These are phyloP conservation scores for Calocybe gambosa DNA, from an alignment of 1,284 basidiomycete genomes.

Conservation along the genomic window DNA sequence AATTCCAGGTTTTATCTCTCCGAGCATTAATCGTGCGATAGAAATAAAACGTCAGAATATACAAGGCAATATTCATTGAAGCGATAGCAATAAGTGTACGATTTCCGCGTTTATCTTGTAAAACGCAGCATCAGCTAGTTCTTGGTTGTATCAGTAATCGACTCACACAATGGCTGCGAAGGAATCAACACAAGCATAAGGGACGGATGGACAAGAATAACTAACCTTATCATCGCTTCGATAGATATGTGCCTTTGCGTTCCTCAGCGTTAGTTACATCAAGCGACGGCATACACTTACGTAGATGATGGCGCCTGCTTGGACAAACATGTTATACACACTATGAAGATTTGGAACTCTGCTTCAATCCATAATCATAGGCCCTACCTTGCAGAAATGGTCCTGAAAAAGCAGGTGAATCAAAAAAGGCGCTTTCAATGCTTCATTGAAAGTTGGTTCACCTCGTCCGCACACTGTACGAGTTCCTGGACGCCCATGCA, in stretches of 20 bases:
- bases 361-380: not conserved
- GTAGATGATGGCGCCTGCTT: slow-evolving; percentile 45
- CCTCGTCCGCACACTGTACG: slow-evolving; percentile 47
- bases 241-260: slow-evolving; percentile 39
- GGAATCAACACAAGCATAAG: not conserved
- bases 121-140: not conserved
- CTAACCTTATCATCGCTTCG: slow-evolving; percentile 36
- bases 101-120: slow-evolving; percentile 41
- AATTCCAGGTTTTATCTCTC: slow-evolving; percentile 48
- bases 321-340: slow-evolving; percentile 62
- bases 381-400: slow-evolving; percentile 40
- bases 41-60: slow-evolving; percentile 47
- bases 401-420: slow-evolving; percentile 24
- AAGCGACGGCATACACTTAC: slow-evolving; percentile 25
- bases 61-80: slow-evolving; percentile 44
- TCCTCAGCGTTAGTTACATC: no score
- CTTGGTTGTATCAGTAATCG: not conserved
- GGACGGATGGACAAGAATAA: slow-evolving; percentile 1
- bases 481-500: slow-evolving; percentile 59
- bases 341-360: slow-evolving; percentile 20
- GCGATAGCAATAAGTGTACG: slow-evolving; percentile 36
- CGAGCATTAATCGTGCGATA: slow-evolving; percentile 47
- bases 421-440: not conserved
- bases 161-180: slow-evolving; percentile 40
- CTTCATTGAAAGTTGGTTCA: slow-evolving; percentile 7